Conservation (phyloP, 78 protist species). For the Speleostelium caveatum region DNA sequence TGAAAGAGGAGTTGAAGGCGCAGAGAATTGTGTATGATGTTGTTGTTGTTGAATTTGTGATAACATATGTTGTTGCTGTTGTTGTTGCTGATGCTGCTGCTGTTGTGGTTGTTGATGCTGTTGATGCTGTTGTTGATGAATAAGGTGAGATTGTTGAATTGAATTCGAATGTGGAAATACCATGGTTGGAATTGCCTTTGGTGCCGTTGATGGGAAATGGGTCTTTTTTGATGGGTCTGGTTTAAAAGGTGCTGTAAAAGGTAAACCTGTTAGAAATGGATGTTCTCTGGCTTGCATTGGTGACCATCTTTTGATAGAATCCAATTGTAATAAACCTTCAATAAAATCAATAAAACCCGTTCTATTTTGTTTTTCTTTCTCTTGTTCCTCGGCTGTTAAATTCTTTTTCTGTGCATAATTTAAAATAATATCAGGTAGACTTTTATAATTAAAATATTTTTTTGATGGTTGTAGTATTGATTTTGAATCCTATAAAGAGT, state of each 20-base stretch:
- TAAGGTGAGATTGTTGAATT: not conserved
- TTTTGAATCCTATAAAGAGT: slow-evolving; percentile 32
- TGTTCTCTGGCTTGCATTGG: slow-evolving; percentile 83
- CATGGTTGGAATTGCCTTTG: slow-evolving; percentile 12
- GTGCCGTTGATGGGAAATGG: not conserved
- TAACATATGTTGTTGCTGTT: slow-evolving; percentile 3
- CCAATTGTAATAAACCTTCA: slow-evolving; percentile 71
- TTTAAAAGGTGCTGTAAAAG: slow-evolving; percentile 57
- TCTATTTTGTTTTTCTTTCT: slow-evolving; percentile 77
- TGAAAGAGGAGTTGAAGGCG: not conserved
- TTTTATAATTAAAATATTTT: slow-evolving; percentile 77
- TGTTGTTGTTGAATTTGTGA: not conserved
- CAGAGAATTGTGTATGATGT: not conserved
- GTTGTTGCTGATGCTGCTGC: not conserved
- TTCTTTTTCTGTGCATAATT: slow-evolving; percentile 58
- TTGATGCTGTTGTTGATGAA: slow-evolving; percentile 8
- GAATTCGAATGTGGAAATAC: slow-evolving; percentile 1
- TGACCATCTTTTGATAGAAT: slow-evolving; percentile 87
- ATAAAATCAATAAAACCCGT: slow-evolving; percentile 76
- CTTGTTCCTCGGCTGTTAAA: slow-evolving; percentile 34
- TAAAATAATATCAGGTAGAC: slow-evolving; percentile 72
- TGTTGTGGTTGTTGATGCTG: slow-evolving; percentile 2
- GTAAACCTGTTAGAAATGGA: slow-evolving; percentile 86
- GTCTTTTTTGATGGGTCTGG: slow-evolving; percentile 57
- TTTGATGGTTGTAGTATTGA: slow-evolving; percentile 49